Evolutionary conservation across 108 stramenopile genomes (phyloP), one percentile per base, ranked within the genome.

Genomic region (Conticribra weissflogii): DNA sequence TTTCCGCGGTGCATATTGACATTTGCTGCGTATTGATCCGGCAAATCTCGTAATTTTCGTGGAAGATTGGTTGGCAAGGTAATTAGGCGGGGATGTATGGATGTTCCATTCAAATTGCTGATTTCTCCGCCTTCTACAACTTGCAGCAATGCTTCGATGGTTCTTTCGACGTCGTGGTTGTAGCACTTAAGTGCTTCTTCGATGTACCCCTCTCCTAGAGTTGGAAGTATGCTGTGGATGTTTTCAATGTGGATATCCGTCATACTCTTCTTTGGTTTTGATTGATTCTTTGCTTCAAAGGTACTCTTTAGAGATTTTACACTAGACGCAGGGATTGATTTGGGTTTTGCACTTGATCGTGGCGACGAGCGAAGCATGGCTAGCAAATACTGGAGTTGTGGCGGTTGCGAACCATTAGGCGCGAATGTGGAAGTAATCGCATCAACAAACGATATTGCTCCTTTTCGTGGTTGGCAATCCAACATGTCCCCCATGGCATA

Each of bases 141-240:
- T 57, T 76, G 63, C 2, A 95, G 55, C n/a, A 95, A 59, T 21
- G 81, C 78, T 8, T 87, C 54, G 1, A 89, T 51, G 27, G 92
- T 92, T 22, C 65, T 55, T 66, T 86, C 85, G 0, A 88, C 83
- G 58, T 92, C 75, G n/a, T 83, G 77, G 25, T 83, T 63, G 73
- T 85, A 84, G 24, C 78, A 79, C 33, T 86, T 79, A 25, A 96
- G 75, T 1, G 86, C 91, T 25, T 83, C 73, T 76, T 96, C 91
- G 16, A 96, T 64, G 53, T 85, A 96, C 17, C 94, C 94, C 45
- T 88, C 87, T 15, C 94, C 94, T 23, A 91, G 71, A 67, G 81
- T 63, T 15, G 92, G 92, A 15, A 96, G 30, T 22, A 96, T 66
- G 22, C 36, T 57, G 18, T 59, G 59, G 19, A 83, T 44, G 25